Evolutionary conservation across 2,329 filamentous ascomycete species (phyloP), one percentile per base, ranked within the genome.

Genomic region (Colletotrichum lindemuthianum): DNA sequence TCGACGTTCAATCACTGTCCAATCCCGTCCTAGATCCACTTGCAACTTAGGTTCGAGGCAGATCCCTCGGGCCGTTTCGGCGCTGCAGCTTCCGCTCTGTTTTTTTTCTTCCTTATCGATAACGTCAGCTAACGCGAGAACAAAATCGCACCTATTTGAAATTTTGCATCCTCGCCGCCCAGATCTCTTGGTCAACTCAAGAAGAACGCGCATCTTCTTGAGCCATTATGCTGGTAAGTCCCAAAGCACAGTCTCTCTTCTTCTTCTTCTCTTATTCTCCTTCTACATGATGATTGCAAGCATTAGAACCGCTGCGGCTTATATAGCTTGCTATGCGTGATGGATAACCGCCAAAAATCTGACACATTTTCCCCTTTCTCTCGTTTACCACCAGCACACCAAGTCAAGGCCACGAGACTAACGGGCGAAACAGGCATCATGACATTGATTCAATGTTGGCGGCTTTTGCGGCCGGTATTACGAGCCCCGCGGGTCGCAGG

Each of bases 231-330:
- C 39, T 66, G 59, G 63, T 66, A 66, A 64, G 63, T 66, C 12
- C 32, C 10, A 16, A 12, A n/a, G n/a, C 4, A 1, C 24, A 40
- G 15, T 6, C 37, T 40, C 37, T 10, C 16, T 15, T 45, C 15
- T 45, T 45, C 15, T 45, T 36, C 24, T 6, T 6, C 47, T 32
- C 11, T 11, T n/a, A 12, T 48, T 44, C 6, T 24, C 12, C 43
- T 53, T 32, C 33, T 44, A 50, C 32, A 71, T 64, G 64, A 77
- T 82, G 79, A 82, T 82, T 66, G 60, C 68, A 69, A 70, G 67
- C 67, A 66, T 80, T 78, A 82, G 80, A 81, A 82, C 80, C 80
- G 80, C 80, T 82, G 80, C 80, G 79, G 79, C 79, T 81, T 78
- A 82, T 76, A 74, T 77, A 75, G 78, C 75, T 76, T 75, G 75